phyloP scores from a whole-genome alignment of 139 green algal species.

The Chloropicon primus region DNA sequence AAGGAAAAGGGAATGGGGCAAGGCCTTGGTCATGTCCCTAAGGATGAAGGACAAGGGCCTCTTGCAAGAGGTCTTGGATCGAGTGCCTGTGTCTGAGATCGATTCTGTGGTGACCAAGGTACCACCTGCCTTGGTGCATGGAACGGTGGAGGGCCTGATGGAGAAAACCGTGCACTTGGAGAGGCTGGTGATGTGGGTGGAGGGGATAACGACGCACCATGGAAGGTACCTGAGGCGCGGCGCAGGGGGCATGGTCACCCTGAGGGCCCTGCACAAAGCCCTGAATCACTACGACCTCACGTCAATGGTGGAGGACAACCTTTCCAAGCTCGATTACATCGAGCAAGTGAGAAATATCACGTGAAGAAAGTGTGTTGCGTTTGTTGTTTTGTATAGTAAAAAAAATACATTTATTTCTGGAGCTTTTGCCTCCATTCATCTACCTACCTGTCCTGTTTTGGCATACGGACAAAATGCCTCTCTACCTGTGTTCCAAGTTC shows the following conservation, averaged over 20 bases:
- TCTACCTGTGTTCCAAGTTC: no score
- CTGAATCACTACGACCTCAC: slow-evolving; percentile 54
- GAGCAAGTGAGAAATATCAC: neutral
- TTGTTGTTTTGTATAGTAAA: no score
- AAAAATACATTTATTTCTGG: no score
- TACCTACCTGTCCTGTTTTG: no score
- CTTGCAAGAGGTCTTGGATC: slow-evolving; percentile 31
- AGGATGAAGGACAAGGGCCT: slow-evolving; percentile 54
- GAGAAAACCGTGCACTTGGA: slow-evolving; percentile 61
- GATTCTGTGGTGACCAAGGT: slow-evolving; percentile 28
- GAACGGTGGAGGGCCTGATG: slow-evolving; percentile 39
- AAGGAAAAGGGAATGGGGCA: slow-evolving; percentile 23
- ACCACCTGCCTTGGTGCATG: slow-evolving; percentile 30
- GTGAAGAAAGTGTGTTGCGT: no score
- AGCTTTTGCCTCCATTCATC: no score
- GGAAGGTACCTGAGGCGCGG: slow-evolving; percentile 1
- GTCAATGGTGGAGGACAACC: slow-evolving; percentile 42
- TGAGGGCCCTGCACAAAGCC: slow-evolving; percentile 46
- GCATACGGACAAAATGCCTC: no score
- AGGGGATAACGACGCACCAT: slow-evolving; percentile 20
- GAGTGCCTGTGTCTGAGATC: slow-evolving; percentile 20
- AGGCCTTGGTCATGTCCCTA: slow-evolving; percentile 64
- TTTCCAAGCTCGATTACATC: slow-evolving; percentile 69
- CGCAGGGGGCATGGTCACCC: slow-evolving; percentile 14
- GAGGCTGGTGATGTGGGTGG: slow-evolving; percentile 55